Percentiles rank a stretch among this genome's conserved stretches.
These are phyloP conservation scores for Oryza brachyantha DNA, from an alignment of 176 grass and related monocot species.

Conservation along the genomic window DNA sequence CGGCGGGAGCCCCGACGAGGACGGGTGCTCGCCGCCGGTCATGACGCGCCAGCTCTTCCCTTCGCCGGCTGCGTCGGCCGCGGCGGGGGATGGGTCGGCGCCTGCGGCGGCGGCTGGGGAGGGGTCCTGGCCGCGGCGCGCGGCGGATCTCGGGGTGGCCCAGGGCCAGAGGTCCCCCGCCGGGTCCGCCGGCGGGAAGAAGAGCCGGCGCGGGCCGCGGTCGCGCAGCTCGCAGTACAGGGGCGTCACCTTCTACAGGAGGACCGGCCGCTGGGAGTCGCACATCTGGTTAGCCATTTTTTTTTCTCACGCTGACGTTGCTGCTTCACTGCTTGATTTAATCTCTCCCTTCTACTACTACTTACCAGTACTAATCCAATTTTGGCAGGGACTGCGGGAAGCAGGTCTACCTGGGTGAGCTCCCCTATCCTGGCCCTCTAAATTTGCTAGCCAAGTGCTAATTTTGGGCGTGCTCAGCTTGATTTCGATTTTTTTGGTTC, in stretches of 20 bases:
- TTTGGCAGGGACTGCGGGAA: slow-evolving; percentile 83
- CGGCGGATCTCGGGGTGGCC: slow-evolving; percentile 5
- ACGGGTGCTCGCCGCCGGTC: slow-evolving; percentile 25
- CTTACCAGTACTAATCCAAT: slow-evolving; percentile 35
- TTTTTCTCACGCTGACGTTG: background rate
- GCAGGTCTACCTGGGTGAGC: slow-evolving; percentile 89
- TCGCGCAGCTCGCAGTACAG: slow-evolving; percentile 90
- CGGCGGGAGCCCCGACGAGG: slow-evolving; percentile 34
- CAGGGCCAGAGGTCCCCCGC: background rate
- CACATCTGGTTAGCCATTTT: slow-evolving; percentile 67
- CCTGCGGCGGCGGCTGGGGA: background rate
- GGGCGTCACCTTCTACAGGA: slow-evolving; percentile 88
- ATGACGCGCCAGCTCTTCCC: slow-evolving; percentile 76
- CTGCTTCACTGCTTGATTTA: background rate
- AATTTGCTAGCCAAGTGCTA: background rate
- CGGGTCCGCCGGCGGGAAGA: slow-evolving; percentile 44
- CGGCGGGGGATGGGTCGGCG: background rate
- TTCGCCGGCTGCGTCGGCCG: background rate
- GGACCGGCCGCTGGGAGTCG: slow-evolving; percentile 91
- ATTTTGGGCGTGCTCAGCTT: background rate
- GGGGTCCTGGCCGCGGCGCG: background rate
- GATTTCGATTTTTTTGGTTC: slow-evolving; percentile 4
- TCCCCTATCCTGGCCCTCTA: background rate
- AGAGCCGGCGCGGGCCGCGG: slow-evolving; percentile 81
- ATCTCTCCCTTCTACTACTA: background rate